phyloP scores from a whole-genome alignment of 441 rosid species.

The Eruca vesicaria region DNA sequence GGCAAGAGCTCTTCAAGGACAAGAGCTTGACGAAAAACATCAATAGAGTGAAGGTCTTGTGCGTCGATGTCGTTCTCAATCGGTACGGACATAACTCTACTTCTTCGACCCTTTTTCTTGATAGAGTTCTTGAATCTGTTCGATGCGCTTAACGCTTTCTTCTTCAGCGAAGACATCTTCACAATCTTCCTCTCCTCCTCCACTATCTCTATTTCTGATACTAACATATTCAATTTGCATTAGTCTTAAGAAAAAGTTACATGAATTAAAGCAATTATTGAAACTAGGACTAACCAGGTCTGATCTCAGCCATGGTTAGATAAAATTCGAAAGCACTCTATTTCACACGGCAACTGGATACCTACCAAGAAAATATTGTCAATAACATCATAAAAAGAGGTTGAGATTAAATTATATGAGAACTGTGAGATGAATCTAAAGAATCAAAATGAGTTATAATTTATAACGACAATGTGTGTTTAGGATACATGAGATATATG shows the following conservation, averaged over 20 bases:
- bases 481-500: slow-evolving; percentile 2
- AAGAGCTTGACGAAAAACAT: slow-evolving; percentile 58
- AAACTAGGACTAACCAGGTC: slow-evolving; percentile 28
- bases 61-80: slow-evolving; percentile 52
- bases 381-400: background rate
- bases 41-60: slow-evolving; percentile 51
- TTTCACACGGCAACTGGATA: slow-evolving; percentile 20
- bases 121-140: slow-evolving; percentile 58
- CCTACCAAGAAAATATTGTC: slow-evolving; percentile 13
- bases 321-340: slow-evolving; percentile 5
- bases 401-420: background rate
- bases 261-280: background rate
- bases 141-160: slow-evolving; percentile 70
- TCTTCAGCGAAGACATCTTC: slow-evolving; percentile 60
- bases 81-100: slow-evolving; percentile 45
- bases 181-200: slow-evolving; percentile 62
- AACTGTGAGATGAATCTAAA: slow-evolving; percentile 2
- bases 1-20: slow-evolving; percentile 62
- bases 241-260: background rate
- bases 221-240: slow-evolving; percentile 6
- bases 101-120: slow-evolving; percentile 50
- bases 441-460: background rate
- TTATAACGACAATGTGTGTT: slow-evolving; percentile 1
- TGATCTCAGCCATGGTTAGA: slow-evolving; percentile 45
- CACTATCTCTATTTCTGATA: slow-evolving; percentile 40